A percentile compares a stretch with the other conserved stretches of the same genome.
Evolutionary conservation across 2,329 filamentous ascomycete species (phyloP).

Genomic region (Achaetomium macrosporum): DNA sequence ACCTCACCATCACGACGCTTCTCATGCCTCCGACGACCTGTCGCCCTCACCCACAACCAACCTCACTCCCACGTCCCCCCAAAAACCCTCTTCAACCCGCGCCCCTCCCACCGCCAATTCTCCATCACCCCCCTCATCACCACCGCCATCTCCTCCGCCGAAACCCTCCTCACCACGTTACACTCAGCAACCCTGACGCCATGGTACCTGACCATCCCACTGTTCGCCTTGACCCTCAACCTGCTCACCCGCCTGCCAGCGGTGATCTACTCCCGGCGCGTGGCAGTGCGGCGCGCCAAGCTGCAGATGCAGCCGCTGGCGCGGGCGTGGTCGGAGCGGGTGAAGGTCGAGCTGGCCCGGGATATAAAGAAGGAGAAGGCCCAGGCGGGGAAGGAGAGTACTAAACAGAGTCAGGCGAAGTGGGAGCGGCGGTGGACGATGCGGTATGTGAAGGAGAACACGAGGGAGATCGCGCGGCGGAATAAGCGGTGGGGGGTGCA

Average conservation of each 20-base stretch:
- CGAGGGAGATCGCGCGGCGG: constrained; percentile 18
- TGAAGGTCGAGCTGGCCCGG: not conserved
- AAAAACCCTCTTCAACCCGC: not conserved
- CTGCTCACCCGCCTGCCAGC: constrained; percentile 43
- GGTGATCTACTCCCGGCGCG: constrained; percentile 33
- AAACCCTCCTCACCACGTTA: constrained; percentile 38
- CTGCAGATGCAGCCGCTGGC: constrained; percentile 28
- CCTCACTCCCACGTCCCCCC: not conserved
- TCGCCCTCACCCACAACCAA: not conserved
- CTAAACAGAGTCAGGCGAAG: not conserved
- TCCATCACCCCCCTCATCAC: not conserved
- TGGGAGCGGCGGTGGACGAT: constrained; percentile 5
- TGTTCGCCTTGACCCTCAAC: constrained; percentile 44
- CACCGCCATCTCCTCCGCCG: constrained; percentile 26
- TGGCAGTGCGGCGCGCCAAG: constrained; percentile 27
- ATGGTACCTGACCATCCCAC: constrained; percentile 50
- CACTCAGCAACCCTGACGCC: constrained; percentile 41
- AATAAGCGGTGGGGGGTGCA: constrained; percentile 39
- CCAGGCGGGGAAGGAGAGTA: not conserved
- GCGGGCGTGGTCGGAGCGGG: constrained; percentile 30
- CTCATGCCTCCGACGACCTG: not conserved
- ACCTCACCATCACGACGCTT: not conserved
- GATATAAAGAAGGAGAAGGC: no score
- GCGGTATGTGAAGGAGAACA: constrained; percentile 23
- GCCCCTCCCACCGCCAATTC: not conserved